A percentile compares a stretch with the other conserved stretches of the same genome.
phyloP scores from a whole-genome alignment of 1,139 yeast genomes.

The Geotrichum citri-aurantii region DNA sequence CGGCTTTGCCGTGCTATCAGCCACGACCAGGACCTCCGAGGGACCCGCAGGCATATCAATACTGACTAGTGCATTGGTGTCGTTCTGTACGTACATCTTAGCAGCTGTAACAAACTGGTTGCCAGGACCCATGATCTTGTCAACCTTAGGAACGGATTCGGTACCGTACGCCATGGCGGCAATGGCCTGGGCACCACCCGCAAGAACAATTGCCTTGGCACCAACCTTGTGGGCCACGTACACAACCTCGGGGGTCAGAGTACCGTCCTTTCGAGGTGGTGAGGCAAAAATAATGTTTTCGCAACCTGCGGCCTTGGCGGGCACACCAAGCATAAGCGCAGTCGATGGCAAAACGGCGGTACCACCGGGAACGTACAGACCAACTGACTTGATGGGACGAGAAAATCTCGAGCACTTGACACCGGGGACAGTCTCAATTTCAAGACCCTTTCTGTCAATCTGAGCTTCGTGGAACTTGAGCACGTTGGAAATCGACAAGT shows the following conservation, averaged over 20 bases:
- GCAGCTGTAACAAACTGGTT: slow-evolving; percentile 99
- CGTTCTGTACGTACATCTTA: slow-evolving; percentile 94
- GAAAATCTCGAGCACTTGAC: slow-evolving; percentile 92
- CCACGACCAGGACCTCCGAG: slow-evolving; percentile 89
- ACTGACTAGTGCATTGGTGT: slow-evolving; percentile 87
- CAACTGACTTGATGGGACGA: slow-evolving; percentile 89
- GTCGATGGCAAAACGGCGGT: slow-evolving; percentile 98
- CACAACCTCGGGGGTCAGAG: slow-evolving; percentile 92
- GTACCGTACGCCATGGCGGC: slow-evolving; percentile 99
- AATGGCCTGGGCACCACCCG: slow-evolving; percentile 99
- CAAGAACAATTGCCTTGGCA: slow-evolving; percentile 81
- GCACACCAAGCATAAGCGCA: slow-evolving; percentile 96
- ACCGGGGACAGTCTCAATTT: slow-evolving; percentile 93
- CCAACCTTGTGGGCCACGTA: slow-evolving; percentile 96
- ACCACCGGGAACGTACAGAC: slow-evolving; percentile 97
- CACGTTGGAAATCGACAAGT: slow-evolving; percentile 81
- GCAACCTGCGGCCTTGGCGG: slow-evolving; percentile 98
- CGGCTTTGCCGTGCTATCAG: slow-evolving; percentile 81
- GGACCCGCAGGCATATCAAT: slow-evolving; percentile 99
- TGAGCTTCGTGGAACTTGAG: slow-evolving; percentile 93
- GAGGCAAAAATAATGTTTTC: slow-evolving; percentile 89
- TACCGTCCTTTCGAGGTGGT: slow-evolving; percentile 95
- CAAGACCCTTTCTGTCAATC: slow-evolving; percentile 47
- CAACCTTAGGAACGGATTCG: slow-evolving; percentile 83
- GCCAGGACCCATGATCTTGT: slow-evolving; percentile 97